Evolutionary conservation across 208 protist genomes (phyloP).

Genomic region (Novymonas esmeraldas): DNA sequence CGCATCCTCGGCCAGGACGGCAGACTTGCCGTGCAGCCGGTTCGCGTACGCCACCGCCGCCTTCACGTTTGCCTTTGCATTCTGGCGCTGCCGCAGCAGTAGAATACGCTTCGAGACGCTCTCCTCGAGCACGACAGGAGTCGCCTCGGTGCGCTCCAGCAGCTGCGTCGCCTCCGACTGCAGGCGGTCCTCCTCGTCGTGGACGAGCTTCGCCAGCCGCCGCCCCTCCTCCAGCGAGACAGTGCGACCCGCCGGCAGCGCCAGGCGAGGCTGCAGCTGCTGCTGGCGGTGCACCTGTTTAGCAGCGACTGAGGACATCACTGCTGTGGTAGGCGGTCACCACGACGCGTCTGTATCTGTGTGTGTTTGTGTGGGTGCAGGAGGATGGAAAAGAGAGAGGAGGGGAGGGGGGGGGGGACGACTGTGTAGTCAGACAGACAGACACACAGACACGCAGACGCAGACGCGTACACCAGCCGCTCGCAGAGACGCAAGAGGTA

Average conservation of each 20-base stretch:
- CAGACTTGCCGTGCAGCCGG: conserved; percentile 30
- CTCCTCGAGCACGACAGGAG: conserved; percentile 70
- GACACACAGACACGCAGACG: background rate
- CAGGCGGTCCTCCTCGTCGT: conserved; percentile 60
- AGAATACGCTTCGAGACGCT: conserved; percentile 73
- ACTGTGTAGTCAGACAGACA: background rate
- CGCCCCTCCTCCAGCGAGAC: conserved; percentile 81
- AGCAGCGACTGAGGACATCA: conserved; percentile 38
- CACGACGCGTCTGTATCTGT: background rate
- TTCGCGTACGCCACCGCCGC: conserved; percentile 70
- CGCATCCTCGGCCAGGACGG: conserved; percentile 30
- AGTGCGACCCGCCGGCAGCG: conserved; percentile 68
- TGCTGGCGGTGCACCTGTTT: conserved; percentile 78
- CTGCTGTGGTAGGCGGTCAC: too few relatives aligned
- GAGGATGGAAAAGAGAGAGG: background rate
- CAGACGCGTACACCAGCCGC: background rate
- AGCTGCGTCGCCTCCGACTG: conserved; percentile 54
- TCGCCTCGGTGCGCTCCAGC: conserved; percentile 28
- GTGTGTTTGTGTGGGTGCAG: background rate
- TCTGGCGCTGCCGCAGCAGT: conserved; percentile 66
- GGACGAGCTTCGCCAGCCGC: conserved; percentile 60
- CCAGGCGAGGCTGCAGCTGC: conserved; percentile 69
- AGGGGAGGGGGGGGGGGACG: background rate
- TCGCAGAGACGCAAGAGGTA: background rate
- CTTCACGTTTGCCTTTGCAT: conserved; percentile 66